phyloP scores from a whole-genome alignment of 768 basidiomycete species.

The Leccinellum albellum region DNA sequence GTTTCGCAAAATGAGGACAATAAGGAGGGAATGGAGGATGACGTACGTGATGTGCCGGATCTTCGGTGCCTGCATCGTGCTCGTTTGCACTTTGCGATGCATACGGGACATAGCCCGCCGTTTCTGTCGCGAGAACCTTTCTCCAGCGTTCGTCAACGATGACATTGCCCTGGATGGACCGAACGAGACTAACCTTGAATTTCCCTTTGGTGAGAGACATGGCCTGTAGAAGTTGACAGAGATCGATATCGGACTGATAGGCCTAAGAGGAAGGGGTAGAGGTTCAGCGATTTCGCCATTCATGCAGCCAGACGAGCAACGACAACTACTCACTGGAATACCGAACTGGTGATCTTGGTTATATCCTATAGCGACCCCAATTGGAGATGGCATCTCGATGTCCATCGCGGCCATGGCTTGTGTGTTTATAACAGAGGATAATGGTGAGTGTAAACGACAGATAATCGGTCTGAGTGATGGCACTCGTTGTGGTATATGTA shows the following conservation, averaged over 20 bases:
- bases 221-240: conserved; percentile 50
- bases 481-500: conserved; percentile 25
- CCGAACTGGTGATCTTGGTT: conserved; percentile 16
- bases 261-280: conserved; percentile 13
- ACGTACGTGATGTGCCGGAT: conserved; percentile 41
- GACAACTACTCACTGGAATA: conserved; percentile 20
- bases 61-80: conserved; percentile 44
- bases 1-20: not conserved
- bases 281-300: not conserved
- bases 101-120: conserved; percentile 22
- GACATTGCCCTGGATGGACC: not conserved
- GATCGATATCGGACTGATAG: conserved; percentile 38
- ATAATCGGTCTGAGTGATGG: conserved; percentile 14
- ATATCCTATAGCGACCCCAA: conserved; percentile 24
- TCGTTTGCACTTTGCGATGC: conserved; percentile 34
- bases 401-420: conserved; percentile 26
- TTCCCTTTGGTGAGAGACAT: conserved; percentile 43
- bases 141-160: conserved; percentile 28
- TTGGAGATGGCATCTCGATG: conserved; percentile 32
- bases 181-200: conserved; percentile 27
- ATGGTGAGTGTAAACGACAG: not conserved
- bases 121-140: conserved; percentile 28
- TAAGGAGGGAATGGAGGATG: not conserved
- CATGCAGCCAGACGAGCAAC: not conserved
- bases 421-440: not conserved